Evolutionary conservation across 805 yeast genomes (phyloP).

Genomic region (Yamadazyma laniorum): DNA sequence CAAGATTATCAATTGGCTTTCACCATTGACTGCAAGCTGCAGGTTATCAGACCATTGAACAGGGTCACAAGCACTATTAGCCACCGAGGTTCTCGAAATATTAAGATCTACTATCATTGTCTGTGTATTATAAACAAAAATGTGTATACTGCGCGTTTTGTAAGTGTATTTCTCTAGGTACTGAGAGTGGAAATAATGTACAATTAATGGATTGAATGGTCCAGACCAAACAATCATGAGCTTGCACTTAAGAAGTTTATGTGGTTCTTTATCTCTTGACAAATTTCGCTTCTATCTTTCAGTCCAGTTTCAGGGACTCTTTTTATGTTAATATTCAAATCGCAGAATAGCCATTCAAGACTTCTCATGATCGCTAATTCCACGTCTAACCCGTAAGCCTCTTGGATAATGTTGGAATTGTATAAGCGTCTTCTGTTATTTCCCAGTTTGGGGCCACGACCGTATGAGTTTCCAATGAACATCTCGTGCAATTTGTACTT

Average conservation of each 20-base stretch:
- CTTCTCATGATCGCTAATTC: conserved; percentile 28
- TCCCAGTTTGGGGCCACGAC: conserved; percentile 27
- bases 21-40: conserved; percentile 37
- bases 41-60: conserved; percentile 34
- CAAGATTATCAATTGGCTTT: conserved; percentile 29
- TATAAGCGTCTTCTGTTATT: conserved; percentile 28
- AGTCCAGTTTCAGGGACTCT: conserved; percentile 21
- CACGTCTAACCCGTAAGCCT: conserved; percentile 25
- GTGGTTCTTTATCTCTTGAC: conserved; percentile 24
- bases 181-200: no score
- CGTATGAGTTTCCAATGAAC: conserved; percentile 23
- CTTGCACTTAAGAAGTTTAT: no score
- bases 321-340: conserved; percentile 17
- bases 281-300: conserved; percentile 22
- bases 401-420: conserved; percentile 22
- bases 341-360: conserved; percentile 30
- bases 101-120: conserved; percentile 15
- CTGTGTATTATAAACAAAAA: no score
- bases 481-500: conserved; percentile 25
- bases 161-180: no score
- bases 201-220: no score
- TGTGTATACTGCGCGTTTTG: no score
- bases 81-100: conserved; percentile 9
- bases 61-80: conserved; percentile 20
- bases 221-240: no score